Conservation (phyloP, 352 stramenopile genomes). For the Phytophthora pistaciae region DNA sequence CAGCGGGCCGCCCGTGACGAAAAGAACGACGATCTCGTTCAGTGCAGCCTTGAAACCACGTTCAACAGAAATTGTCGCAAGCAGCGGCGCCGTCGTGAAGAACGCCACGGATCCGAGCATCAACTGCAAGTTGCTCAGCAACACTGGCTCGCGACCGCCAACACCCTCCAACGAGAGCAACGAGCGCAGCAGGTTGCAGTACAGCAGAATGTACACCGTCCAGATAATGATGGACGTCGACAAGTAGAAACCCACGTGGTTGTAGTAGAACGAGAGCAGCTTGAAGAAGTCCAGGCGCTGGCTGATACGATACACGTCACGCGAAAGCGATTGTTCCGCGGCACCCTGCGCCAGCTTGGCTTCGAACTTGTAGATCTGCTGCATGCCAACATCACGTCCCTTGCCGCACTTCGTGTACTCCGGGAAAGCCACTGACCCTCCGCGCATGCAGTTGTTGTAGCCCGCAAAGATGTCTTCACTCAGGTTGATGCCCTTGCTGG, state of each 20-base stretch:
- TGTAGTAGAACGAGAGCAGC: constrained; percentile 99
- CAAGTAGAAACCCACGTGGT: constrained; percentile 99
- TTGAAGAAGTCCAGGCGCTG: constrained; percentile 98
- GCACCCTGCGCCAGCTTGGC: constrained; percentile 98
- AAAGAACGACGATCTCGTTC: constrained; percentile 95
- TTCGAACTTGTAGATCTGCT: constrained; percentile 99
- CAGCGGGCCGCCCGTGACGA: constrained; percentile 97
- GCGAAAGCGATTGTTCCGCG: constrained; percentile 98
- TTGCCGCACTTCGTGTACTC: constrained; percentile 99
- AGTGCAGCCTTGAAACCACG: constrained; percentile 96
- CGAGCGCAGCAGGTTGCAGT: constrained; percentile 95
- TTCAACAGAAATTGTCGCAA: constrained; percentile 98
- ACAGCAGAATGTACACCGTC: constrained; percentile 97
- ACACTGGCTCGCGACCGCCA: constrained; percentile 92
- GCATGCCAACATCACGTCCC: constrained; percentile 99
- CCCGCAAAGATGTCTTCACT: constrained; percentile 99
- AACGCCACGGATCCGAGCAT: constrained; percentile 97
- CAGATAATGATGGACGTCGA: constrained; percentile 98
- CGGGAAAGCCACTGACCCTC: constrained; percentile 97
- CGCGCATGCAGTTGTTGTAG: constrained; percentile 99
- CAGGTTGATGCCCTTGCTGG: constrained; percentile 99
- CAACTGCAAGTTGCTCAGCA: constrained; percentile 96
- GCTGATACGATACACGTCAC: constrained; percentile 98
- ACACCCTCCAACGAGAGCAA: constrained; percentile 94
- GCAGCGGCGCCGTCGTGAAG: constrained; percentile 97